Percentiles rank a stretch among this genome's conserved stretches.
phyloP scores from a whole-genome alignment of 495 filamentous ascomycete genomes.

The Annulohypoxylon maeteangense region DNA sequence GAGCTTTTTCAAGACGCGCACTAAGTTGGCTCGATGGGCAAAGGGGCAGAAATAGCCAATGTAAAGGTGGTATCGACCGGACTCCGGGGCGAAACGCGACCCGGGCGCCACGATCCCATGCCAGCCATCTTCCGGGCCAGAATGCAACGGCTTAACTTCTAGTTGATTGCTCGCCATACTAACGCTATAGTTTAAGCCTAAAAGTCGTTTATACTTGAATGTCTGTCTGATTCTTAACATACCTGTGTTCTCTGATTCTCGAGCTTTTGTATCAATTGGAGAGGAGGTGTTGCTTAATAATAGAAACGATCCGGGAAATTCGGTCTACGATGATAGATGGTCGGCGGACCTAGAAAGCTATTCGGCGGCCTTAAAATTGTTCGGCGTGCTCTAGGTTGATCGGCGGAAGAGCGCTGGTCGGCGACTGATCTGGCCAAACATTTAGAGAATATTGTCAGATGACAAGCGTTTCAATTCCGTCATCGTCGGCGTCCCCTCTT shows the following conservation, averaged over 20 bases:
- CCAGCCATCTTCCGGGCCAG: slow-evolving; percentile 32
- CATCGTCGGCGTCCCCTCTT: not conserved
- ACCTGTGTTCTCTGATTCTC: not conserved
- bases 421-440: not conserved
- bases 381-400: not conserved
- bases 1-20: slow-evolving; percentile 77
- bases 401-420: no score
- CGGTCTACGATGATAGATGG: not conserved
- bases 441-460: not conserved
- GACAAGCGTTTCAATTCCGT: not conserved
- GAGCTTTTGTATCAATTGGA: not conserved
- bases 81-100: slow-evolving; percentile 67
- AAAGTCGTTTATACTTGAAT: not conserved
- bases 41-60: slow-evolving; percentile 54
- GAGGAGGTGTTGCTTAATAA: not conserved
- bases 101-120: slow-evolving; percentile 29
- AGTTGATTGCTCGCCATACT: slow-evolving; percentile 19
- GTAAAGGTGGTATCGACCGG: slow-evolving; percentile 81
- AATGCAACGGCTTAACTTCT: slow-evolving; percentile 27
- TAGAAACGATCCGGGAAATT: not conserved
- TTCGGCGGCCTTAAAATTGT: not conserved
- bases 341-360: not conserved
- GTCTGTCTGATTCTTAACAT: not conserved
- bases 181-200: not conserved
- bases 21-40: slow-evolving; percentile 78